Percentiles rank a stretch among this genome's conserved stretches.
phyloP scores from a whole-genome alignment of 148 eudicot genomes.

The Cornus controversa region DNA sequence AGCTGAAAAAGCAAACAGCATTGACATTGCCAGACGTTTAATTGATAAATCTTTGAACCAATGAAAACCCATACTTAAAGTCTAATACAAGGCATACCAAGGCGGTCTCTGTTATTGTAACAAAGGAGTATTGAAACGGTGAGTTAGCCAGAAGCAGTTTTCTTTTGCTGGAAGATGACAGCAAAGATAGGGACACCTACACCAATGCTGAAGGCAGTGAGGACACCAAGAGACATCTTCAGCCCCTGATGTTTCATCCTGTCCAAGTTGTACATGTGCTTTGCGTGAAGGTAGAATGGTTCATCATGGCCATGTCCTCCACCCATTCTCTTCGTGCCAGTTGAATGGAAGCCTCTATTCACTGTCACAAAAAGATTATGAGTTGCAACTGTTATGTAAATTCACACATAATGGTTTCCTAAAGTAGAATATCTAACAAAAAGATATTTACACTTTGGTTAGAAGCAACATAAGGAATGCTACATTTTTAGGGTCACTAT shows the following conservation, averaged over 20 bases:
- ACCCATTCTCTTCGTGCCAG: slow-evolving; percentile 78
- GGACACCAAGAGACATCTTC: slow-evolving; percentile 59
- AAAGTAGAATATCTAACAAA: not conserved
- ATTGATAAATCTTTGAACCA: slow-evolving; percentile 10
- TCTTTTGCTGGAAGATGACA: slow-evolving; percentile 87
- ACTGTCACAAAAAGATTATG: slow-evolving; percentile 25
- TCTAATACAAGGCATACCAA: not conserved
- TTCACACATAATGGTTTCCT: not conserved
- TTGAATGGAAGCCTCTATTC: slow-evolving; percentile 68
- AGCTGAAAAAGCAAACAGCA: slow-evolving; percentile 4
- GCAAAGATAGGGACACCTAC: slow-evolving; percentile 75
- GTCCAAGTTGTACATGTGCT: slow-evolving; percentile 99
- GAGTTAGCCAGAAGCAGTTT: slow-evolving; percentile 66
- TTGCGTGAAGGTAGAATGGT: slow-evolving; percentile 77
- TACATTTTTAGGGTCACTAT: not conserved
- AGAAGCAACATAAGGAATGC: not conserved
- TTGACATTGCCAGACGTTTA: not conserved
- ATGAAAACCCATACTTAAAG: slow-evolving; percentile 1
- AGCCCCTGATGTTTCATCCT: slow-evolving; percentile 77
- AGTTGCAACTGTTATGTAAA: not conserved
- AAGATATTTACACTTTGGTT: not conserved
- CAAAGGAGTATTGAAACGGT: not conserved
- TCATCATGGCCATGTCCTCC: slow-evolving; percentile 82
- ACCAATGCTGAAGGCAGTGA: slow-evolving; percentile 74
- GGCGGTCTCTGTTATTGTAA: slow-evolving; percentile 18